Evolutionary conservation across 306 rosid genomes (phyloP).

Genomic region (Abrus precatorius): DNA sequence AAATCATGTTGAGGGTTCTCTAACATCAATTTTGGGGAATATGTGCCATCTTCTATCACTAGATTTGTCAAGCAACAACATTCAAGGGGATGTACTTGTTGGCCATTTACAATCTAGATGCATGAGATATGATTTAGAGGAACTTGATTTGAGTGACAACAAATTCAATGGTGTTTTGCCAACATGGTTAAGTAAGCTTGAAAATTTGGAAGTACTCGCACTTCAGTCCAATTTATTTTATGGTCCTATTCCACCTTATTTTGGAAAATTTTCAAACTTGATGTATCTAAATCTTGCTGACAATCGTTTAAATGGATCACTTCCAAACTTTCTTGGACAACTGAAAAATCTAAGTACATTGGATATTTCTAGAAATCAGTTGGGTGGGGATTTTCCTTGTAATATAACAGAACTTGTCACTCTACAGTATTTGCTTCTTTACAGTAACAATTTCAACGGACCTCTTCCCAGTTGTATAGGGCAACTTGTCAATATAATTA

Average conservation of each 20-base stretch:
- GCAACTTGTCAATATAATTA: neutral
- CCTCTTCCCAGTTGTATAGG: conserved; percentile 35
- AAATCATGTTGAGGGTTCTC: conserved; percentile 15
- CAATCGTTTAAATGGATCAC: conserved; percentile 27
- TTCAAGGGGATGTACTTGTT: conserved; percentile 26
- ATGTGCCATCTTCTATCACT: neutral
- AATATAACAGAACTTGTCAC: conserved; percentile 32
- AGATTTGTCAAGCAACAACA: conserved; percentile 33
- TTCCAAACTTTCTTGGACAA: conserved; percentile 10
- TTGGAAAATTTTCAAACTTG: conserved; percentile 27
- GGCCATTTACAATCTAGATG: conserved; percentile 19
- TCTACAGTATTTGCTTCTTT: neutral
- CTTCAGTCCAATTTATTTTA: neutral
- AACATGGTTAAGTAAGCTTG: conserved; percentile 25
- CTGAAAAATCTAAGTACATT: neutral
- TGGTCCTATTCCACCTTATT: conserved; percentile 1
- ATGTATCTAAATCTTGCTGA: neutral
- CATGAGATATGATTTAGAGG: neutral
- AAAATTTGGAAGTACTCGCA: neutral
- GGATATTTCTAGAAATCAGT: no score
- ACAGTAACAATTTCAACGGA: conserved; percentile 40
- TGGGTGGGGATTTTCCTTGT: conserved; percentile 36
- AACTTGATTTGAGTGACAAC: conserved; percentile 30
- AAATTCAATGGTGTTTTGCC: conserved; percentile 20
- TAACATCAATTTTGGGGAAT: conserved; percentile 26